phyloP scores from a whole-genome alignment of 2,329 filamentous ascomycete genomes.

The Claviceps humidiphila region DNA sequence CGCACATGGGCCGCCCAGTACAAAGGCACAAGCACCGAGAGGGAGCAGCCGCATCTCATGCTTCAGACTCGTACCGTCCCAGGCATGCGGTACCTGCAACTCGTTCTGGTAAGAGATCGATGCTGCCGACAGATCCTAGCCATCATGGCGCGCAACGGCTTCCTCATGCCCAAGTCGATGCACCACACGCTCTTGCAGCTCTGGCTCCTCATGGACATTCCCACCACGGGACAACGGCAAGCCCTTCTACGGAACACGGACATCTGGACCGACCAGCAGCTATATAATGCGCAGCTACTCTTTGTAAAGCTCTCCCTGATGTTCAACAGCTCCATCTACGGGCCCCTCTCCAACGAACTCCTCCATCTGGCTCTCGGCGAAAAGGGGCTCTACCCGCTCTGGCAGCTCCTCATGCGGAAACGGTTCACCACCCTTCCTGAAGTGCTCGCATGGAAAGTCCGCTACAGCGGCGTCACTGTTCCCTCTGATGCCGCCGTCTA shows the following conservation, averaged over 20 bases:
- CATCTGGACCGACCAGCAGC: constrained; percentile 45
- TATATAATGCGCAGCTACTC: constrained; percentile 51
- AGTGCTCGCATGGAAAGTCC: constrained; percentile 40
- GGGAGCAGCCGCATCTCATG: constrained; percentile 5
- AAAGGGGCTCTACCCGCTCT: constrained; percentile 40
- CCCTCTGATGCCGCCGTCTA: constrained; percentile 23
- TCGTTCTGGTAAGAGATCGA: constrained; percentile 47
- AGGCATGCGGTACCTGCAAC: constrained; percentile 51
- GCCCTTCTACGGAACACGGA: constrained; percentile 36
- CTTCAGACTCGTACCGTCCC: constrained; percentile 39
- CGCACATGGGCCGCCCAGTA: constrained; percentile 22
- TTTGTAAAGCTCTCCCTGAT: constrained; percentile 59
- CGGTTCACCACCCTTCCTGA: constrained; percentile 36
- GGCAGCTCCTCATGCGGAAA: constrained; percentile 44
- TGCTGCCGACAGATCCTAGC: constrained; percentile 49
- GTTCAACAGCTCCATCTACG: constrained; percentile 50
- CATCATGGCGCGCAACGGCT: constrained; percentile 42
- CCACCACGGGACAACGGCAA: constrained; percentile 41
- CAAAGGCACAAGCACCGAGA: constrained; percentile 1
- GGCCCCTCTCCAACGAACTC: constrained; percentile 35
- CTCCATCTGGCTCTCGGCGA: constrained; percentile 48
- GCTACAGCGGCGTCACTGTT: constrained; percentile 31
- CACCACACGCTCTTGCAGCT: constrained; percentile 44
- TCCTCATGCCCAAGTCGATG: constrained; percentile 38
- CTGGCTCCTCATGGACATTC: constrained; percentile 61